Conservation (phyloP, 2,329 filamentous ascomycete species). For the Diaporthe aspalathi region DNA sequence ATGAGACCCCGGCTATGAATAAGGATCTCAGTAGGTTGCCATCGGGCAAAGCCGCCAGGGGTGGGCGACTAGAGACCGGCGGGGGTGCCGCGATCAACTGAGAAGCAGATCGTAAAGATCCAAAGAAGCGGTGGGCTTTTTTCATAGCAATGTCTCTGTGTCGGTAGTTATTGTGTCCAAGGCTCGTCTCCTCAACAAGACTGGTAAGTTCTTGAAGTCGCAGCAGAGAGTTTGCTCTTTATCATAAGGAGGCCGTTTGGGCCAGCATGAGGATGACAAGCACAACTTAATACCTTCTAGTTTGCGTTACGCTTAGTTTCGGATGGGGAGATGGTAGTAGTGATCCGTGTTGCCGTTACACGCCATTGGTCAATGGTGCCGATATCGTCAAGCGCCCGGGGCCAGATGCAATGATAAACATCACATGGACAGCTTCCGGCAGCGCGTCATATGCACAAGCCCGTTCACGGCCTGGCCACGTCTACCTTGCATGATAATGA, state of each 20-base stretch:
- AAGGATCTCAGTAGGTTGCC: conserved; percentile 54
- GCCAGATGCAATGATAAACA: conserved; percentile 8
- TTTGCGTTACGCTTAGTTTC: conserved; percentile 16
- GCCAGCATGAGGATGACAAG: not conserved
- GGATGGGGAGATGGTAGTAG: conserved; percentile 5
- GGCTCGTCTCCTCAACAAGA: not conserved
- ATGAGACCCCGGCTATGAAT: conserved; percentile 59
- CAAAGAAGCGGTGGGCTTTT: conserved; percentile 27
- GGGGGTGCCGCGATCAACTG: not conserved
- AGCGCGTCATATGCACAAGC: conserved; percentile 11
- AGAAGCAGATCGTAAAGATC: conserved; percentile 28
- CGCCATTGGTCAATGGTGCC: conserved; percentile 20
- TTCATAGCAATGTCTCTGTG: conserved; percentile 22
- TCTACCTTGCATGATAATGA: conserved; percentile 3
- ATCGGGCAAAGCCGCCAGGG: conserved; percentile 45
- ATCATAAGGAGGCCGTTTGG: not conserved
- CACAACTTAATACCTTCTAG: conserved; percentile 20
- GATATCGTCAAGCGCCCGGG: conserved; percentile 25
- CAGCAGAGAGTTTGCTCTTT: not conserved
- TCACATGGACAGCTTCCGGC: conserved; percentile 18
- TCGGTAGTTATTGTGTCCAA: not conserved
- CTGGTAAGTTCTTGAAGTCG: not conserved
- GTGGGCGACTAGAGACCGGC: conserved; percentile 14
- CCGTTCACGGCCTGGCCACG: conserved; percentile 8
- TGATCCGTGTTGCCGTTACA: not conserved